Percentiles rank a stretch among this genome's conserved stretches.
These are phyloP conservation scores for Entonaema liquescens DNA, from an alignment of 495 filamentous ascomycete genomes.

Conservation along the genomic window DNA sequence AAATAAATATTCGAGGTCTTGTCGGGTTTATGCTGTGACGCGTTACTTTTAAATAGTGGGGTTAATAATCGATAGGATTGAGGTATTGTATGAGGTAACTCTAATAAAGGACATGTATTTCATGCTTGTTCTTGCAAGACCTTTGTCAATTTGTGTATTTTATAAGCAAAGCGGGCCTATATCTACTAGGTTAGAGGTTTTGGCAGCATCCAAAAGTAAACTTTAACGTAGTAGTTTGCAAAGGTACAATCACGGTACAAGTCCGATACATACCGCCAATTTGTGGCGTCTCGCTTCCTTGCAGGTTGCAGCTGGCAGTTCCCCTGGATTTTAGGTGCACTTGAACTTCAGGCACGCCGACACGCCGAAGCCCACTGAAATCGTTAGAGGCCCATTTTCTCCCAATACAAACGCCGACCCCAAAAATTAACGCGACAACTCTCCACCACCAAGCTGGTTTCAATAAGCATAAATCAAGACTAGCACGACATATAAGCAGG, in stretches of 20 bases:
- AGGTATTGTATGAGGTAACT: not conserved
- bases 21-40: constrained; percentile 12
- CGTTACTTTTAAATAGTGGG: constrained; percentile 21
- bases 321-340: constrained; percentile 30
- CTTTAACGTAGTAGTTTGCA: not conserved
- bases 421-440: constrained; percentile 32
- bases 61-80: constrained; percentile 6
- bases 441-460: constrained; percentile 3
- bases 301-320: constrained; percentile 25
- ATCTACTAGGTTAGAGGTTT: not conserved
- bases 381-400: constrained; percentile 26
- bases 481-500: constrained; percentile 21
- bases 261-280: not conserved
- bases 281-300: constrained; percentile 36
- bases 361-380: constrained; percentile 33
- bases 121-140: not conserved
- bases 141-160: not conserved
- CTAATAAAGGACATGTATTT: not conserved
- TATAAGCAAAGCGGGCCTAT: not conserved
- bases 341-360: constrained; percentile 34
- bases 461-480: constrained; percentile 8
- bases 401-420: constrained; percentile 34
- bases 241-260: constrained; percentile 7
- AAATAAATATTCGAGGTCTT: not conserved
- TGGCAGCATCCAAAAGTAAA: not conserved